phyloP scores from a whole-genome alignment of 2,329 filamentous ascomycete species.

The Hypoxylon sp. region DNA sequence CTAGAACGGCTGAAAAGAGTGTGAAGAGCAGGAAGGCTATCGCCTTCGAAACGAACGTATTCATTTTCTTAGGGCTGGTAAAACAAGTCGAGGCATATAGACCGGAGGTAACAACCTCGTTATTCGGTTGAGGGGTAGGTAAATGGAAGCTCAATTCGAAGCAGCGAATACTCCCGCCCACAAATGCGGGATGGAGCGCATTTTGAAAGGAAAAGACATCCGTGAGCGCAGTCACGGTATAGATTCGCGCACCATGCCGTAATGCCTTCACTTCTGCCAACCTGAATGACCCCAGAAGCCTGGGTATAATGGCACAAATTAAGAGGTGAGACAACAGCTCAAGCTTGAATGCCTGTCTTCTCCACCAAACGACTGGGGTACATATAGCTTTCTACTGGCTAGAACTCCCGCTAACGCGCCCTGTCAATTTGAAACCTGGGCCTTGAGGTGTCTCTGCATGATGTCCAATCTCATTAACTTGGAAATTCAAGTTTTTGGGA shows the following conservation, averaged over 20 bases:
- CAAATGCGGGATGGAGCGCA: constrained; percentile 9
- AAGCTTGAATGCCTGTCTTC: constrained; percentile 12
- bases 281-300: constrained; percentile 10
- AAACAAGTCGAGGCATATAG: constrained; percentile 46
- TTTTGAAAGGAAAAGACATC: constrained; percentile 33
- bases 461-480: constrained; percentile 49
- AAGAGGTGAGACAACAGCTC: constrained; percentile 20
- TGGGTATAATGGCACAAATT: constrained; percentile 26
- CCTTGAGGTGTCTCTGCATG: constrained; percentile 47
- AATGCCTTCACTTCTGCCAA: constrained; percentile 5
- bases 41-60: constrained; percentile 41
- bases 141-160: constrained; percentile 4
- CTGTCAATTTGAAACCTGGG: constrained; percentile 20
- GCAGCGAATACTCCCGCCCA: constrained; percentile 5
- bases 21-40: constrained; percentile 53
- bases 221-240: constrained; percentile 3
- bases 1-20: constrained; percentile 42
- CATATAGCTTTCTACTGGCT: constrained; percentile 37
- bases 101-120: constrained; percentile 46
- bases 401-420: constrained; percentile 4
- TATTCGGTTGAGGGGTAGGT: constrained; percentile 7
- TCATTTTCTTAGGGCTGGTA: constrained; percentile 43
- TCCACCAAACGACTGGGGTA: constrained; percentile 33
- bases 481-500: constrained; percentile 44
- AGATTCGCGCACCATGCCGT: constrained; percentile 7